Percentiles rank a stretch among this genome's conserved stretches.
Conservation (phyloP, 2,329 filamentous ascomycete species). For the Cercospora sp. region DNA sequence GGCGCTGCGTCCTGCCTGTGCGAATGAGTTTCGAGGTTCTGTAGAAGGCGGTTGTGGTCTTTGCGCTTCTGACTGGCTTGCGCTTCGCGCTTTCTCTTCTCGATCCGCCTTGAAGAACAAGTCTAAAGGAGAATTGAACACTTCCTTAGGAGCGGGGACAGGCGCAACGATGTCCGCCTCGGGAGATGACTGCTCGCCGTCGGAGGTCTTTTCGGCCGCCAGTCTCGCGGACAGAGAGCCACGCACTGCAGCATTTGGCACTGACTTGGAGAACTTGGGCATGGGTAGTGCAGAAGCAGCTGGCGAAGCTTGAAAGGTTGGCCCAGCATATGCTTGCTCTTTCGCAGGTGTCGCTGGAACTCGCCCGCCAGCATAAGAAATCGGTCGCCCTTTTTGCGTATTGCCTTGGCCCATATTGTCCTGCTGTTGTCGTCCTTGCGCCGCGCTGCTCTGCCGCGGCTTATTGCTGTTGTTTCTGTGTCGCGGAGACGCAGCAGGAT, state of each 20-base stretch:
- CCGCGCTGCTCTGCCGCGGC: slow-evolving; percentile 25
- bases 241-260: slow-evolving; percentile 62
- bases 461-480: slow-evolving; percentile 28
- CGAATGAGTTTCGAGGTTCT: slow-evolving; percentile 31
- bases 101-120: slow-evolving; percentile 87
- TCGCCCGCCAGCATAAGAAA: slow-evolving; percentile 45
- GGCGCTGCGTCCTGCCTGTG: slow-evolving; percentile 53
- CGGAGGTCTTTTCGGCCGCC: slow-evolving; percentile 52
- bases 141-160: slow-evolving; percentile 43
- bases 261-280: slow-evolving; percentile 80
- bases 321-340: slow-evolving; percentile 74
- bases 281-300: slow-evolving; percentile 87
- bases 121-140: slow-evolving; percentile 76
- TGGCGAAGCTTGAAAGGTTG: slow-evolving; percentile 92
- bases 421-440: slow-evolving; percentile 23
- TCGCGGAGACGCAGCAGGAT: slow-evolving; percentile 28
- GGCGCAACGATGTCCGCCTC: slow-evolving; percentile 49
- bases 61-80: slow-evolving; percentile 50
- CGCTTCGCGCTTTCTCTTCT: slow-evolving; percentile 64
- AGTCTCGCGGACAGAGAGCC: slow-evolving; percentile 47
- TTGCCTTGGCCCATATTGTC: slow-evolving; percentile 27
- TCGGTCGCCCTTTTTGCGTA: slow-evolving; percentile 39
- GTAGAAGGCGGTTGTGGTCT: slow-evolving; percentile 37
- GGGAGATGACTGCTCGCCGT: slow-evolving; percentile 51
- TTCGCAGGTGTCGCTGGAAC: slow-evolving; percentile 48